Conservation (phyloP, 768 basidiomycete species). For the Pleurotus citrinopileatus region DNA sequence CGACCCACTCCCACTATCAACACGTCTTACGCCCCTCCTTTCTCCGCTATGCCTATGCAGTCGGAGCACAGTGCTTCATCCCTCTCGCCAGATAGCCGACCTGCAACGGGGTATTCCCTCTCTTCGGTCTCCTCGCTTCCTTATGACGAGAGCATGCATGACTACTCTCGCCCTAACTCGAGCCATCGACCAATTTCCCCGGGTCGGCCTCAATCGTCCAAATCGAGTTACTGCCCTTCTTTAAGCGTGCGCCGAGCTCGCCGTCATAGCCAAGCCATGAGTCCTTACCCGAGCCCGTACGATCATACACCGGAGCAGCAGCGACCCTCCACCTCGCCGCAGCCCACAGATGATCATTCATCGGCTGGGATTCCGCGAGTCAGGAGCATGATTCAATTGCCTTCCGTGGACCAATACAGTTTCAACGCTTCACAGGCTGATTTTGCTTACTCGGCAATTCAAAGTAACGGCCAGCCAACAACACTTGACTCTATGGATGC, state of each 20-base stretch:
- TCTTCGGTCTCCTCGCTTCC: conserved; percentile 76
- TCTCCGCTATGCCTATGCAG: conserved; percentile 68
- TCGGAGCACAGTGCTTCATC: conserved; percentile 69
- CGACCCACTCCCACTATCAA: conserved; percentile 70
- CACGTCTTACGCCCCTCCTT: conserved; percentile 68
- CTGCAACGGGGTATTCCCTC: conserved; percentile 83
- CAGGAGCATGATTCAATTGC: conserved; percentile 81
- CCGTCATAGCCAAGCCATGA: conserved; percentile 84
- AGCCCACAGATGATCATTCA: conserved; percentile 56
- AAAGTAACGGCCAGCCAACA: conserved; percentile 40
- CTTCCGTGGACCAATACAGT: conserved; percentile 65
- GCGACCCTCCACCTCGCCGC: conserved; percentile 70
- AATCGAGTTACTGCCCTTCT: conserved; percentile 51
- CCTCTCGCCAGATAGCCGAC: conserved; percentile 81
- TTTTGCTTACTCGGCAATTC: conserved; percentile 75
- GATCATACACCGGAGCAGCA: conserved; percentile 57
- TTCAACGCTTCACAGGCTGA: conserved; percentile 70
- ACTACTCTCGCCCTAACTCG: conserved; percentile 74
- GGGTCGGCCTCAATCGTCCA: conserved; percentile 67
- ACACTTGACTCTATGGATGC: conserved; percentile 47
- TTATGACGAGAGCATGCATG: conserved; percentile 60
- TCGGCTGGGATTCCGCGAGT: conserved; percentile 60
- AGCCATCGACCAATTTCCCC: conserved; percentile 71
- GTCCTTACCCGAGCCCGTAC: conserved; percentile 84
- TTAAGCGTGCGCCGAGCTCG: conserved; percentile 71